phyloP scores from a whole-genome alignment of 129 eudicot genomes.

The Artemisia tridentata region DNA sequence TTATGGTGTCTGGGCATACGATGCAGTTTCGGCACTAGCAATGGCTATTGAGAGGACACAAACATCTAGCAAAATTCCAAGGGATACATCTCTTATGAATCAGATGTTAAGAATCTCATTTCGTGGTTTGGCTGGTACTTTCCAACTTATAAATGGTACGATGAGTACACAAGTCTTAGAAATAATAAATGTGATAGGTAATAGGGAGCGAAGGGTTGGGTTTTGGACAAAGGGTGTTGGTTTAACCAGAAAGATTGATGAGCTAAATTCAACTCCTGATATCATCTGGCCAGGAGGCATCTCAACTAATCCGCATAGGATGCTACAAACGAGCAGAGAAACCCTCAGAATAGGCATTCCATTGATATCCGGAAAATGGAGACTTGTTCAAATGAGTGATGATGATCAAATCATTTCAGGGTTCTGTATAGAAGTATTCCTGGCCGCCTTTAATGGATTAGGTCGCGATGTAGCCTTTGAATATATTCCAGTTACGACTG shows the following conservation, averaged over 20 bases:
- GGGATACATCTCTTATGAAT: slow-evolving; percentile 27
- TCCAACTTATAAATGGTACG: slow-evolving; percentile 23
- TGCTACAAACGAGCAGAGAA: slow-evolving; percentile 17
- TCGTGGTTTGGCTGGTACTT: slow-evolving; percentile 43
- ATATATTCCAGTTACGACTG: neutral
- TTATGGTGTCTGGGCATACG: slow-evolving; percentile 49
- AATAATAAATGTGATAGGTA: slow-evolving; percentile 37
- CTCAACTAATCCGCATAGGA: slow-evolving; percentile 26
- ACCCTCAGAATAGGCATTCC: slow-evolving; percentile 44
- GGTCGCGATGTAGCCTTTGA: slow-evolving; percentile 10
- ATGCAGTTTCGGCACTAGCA: slow-evolving; percentile 48
- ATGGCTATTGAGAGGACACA: slow-evolving; percentile 35
- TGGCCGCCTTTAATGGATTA: slow-evolving; percentile 18
- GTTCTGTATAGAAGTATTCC: slow-evolving; percentile 43
- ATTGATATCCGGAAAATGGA: neutral
- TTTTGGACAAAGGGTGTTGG: slow-evolving; percentile 44
- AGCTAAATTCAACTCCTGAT: neutral
- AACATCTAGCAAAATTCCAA: no score
- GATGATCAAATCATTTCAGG: slow-evolving; percentile 18
- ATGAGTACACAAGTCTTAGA: slow-evolving; percentile 11
- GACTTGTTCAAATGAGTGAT: slow-evolving; percentile 9
- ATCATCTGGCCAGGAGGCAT: slow-evolving; percentile 47
- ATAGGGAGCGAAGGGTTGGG: slow-evolving; percentile 39
- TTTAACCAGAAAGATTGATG: slow-evolving; percentile 18
- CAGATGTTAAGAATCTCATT: slow-evolving; percentile 30